These are phyloP conservation scores for Quercus lobata DNA, from an alignment of 331 rosid genomes.

Conservation along the genomic window DNA sequence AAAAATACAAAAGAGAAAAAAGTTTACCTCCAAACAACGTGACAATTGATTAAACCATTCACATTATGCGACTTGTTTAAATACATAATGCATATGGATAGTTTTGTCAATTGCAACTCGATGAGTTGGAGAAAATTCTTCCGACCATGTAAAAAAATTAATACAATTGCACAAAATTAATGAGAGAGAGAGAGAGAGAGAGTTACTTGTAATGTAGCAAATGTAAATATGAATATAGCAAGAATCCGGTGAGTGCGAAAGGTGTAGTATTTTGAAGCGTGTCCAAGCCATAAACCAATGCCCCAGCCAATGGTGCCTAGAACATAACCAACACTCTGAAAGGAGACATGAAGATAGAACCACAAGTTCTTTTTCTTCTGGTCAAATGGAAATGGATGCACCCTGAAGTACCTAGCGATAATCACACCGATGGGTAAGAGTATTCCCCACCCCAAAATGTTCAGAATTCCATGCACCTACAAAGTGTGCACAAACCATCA, in stretches of 20 bases:
- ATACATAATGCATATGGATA: too few species aligned
- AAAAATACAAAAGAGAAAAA: background rate
- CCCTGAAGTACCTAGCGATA: slow-evolving; percentile 54
- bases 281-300: slow-evolving; percentile 75
- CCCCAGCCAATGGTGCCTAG: slow-evolving; percentile 61
- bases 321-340: slow-evolving; percentile 49
- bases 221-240: slow-evolving; percentile 59
- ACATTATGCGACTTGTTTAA: too few species aligned
- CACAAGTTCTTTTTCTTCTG: background rate
- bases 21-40: too few species aligned
- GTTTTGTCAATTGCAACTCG: too few species aligned
- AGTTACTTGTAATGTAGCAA: slow-evolving; percentile 61
- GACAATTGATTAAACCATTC: too few species aligned
- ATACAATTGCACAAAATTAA: too few species aligned
- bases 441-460: slow-evolving; percentile 82
- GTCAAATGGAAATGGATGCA: slow-evolving; percentile 31
- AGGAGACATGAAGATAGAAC: slow-evolving; percentile 23
- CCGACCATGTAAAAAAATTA: background rate
- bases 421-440: slow-evolving; percentile 70
- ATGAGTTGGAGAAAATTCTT: too few species aligned
- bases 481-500: background rate
- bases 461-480: slow-evolving; percentile 79
- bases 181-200: background rate
- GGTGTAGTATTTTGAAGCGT: slow-evolving; percentile 45
- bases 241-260: slow-evolving; percentile 49